Percentiles rank a stretch among this genome's conserved stretches.
Evolutionary conservation across 2,329 filamentous ascomycete genomes (phyloP).

Genomic region (Pleurostoma richardsiae): DNA sequence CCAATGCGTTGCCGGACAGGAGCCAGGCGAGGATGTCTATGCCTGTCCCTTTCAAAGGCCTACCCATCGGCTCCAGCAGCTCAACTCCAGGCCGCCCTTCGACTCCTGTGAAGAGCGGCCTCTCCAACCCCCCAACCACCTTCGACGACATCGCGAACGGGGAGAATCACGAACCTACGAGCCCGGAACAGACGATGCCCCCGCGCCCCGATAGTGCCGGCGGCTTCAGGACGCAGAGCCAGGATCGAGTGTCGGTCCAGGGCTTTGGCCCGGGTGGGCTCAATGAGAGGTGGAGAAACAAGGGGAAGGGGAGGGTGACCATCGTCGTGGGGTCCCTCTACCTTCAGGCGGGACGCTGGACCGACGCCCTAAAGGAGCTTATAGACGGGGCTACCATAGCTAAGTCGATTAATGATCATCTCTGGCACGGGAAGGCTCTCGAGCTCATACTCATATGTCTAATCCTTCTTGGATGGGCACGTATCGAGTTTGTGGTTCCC

Average conservation of each 20-base stretch:
- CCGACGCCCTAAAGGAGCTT: conserved; percentile 79
- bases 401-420: conserved; percentile 76
- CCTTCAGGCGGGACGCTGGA: conserved; percentile 85
- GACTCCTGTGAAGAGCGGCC: conserved; percentile 42
- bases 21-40: conserved; percentile 72
- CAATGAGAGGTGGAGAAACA: conserved; percentile 72
- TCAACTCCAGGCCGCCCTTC: conserved; percentile 45
- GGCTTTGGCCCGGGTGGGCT: conserved; percentile 69
- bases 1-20: conserved; percentile 50
- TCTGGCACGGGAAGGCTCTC: conserved; percentile 96
- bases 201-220: conserved; percentile 33
- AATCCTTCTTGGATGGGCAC: conserved; percentile 78
- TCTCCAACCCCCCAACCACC: conserved; percentile 42
- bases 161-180: conserved; percentile 27
- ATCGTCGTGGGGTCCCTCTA: conserved; percentile 82
- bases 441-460: conserved; percentile 83
- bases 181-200: conserved; percentile 31
- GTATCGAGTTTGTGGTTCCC: conserved; percentile 76
- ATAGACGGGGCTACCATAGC: conserved; percentile 73
- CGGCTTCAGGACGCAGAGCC: conserved; percentile 42
- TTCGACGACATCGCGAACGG: conserved; percentile 40
- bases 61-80: conserved; percentile 35
- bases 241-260: conserved; percentile 57
- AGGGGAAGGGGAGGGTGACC: conserved; percentile 72
- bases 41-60: conserved; percentile 53